phyloP scores from a whole-genome alignment of 108 stramenopile genomes.

The Pseudonitzschia multistriata region DNA sequence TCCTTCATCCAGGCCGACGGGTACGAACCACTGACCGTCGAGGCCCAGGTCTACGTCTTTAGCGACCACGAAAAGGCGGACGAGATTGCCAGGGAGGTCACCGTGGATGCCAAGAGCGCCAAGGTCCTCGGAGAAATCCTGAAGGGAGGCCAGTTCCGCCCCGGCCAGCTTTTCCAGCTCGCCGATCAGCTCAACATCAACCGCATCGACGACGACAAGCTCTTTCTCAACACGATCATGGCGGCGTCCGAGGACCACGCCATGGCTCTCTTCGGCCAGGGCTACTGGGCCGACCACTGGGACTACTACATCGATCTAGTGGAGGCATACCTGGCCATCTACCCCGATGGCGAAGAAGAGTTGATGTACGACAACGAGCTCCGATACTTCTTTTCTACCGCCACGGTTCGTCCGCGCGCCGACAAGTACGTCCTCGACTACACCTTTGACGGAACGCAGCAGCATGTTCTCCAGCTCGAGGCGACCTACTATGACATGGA shows the following conservation, averaged over 20 bases:
- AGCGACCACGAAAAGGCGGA: slow-evolving; percentile 54
- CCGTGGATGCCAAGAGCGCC: slow-evolving; percentile 63
- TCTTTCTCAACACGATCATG: slow-evolving; percentile 71
- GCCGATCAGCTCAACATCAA: slow-evolving; percentile 72
- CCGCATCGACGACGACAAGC: slow-evolving; percentile 48
- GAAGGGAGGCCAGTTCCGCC: slow-evolving; percentile 85
- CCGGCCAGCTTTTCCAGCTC: slow-evolving; percentile 88
- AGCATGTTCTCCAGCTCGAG: slow-evolving; percentile 88
- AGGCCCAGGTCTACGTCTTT: slow-evolving; percentile 78
- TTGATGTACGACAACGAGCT: slow-evolving; percentile 89
- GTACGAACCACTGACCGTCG: slow-evolving; percentile 95
- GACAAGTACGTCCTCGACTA: slow-evolving; percentile 86
- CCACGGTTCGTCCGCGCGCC: slow-evolving; percentile 81
- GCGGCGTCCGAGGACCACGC: slow-evolving; percentile 63
- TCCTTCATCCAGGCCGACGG: slow-evolving; percentile 94
- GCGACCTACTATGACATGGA: slow-evolving; percentile 70
- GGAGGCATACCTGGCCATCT: slow-evolving; percentile 85
- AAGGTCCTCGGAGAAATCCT: slow-evolving; percentile 54
- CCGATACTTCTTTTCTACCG: slow-evolving; percentile 89
- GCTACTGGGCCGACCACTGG: slow-evolving; percentile 91
- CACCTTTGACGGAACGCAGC: slow-evolving; percentile 78
- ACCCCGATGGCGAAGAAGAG: slow-evolving; percentile 89
- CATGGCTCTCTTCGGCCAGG: slow-evolving; percentile 79
- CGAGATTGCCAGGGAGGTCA: slow-evolving; percentile 51
- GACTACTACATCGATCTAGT: slow-evolving; percentile 93